phyloP scores from a whole-genome alignment of 371 early-diverging fungal species.

The Dentiscutata heterogama region DNA sequence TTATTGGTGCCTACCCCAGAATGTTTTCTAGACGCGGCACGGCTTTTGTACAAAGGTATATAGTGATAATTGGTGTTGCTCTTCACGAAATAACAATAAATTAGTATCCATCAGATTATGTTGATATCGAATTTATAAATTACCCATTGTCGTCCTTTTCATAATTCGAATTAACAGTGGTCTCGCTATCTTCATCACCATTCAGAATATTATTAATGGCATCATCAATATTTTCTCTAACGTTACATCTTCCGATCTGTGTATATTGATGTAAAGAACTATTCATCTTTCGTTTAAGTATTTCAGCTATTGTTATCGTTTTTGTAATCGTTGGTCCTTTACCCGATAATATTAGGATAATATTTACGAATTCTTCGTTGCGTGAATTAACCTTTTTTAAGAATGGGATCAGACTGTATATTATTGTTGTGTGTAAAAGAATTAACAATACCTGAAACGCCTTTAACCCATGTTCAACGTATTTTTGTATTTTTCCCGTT shows the following conservation, averaged over 20 bases:
- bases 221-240: neutral
- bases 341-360: neutral
- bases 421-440: neutral
- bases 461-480: neutral
- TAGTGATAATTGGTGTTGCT: neutral
- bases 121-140: neutral
- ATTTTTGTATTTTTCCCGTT: slow-evolving; percentile 19
- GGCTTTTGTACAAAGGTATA: slow-evolving; percentile 7
- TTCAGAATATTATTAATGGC: neutral
- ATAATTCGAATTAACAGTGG: neutral
- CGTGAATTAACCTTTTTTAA: neutral
- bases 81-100: neutral
- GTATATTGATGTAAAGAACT: slow-evolving; percentile 35
- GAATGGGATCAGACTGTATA: neutral
- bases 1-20: no score
- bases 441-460: slow-evolving; percentile 6
- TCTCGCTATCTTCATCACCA: neutral
- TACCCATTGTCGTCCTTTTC: neutral
- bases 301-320: slow-evolving; percentile 28
- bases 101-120: neutral
- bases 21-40: neutral
- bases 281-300: slow-evolving; percentile 35
- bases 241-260: slow-evolving; percentile 23
- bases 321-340: slow-evolving; percentile 31
- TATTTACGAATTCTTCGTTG: neutral